Evolutionary conservation across 192 early-diverging fungal genomes (phyloP).

Genomic region (Mortierella hygrophila): DNA sequence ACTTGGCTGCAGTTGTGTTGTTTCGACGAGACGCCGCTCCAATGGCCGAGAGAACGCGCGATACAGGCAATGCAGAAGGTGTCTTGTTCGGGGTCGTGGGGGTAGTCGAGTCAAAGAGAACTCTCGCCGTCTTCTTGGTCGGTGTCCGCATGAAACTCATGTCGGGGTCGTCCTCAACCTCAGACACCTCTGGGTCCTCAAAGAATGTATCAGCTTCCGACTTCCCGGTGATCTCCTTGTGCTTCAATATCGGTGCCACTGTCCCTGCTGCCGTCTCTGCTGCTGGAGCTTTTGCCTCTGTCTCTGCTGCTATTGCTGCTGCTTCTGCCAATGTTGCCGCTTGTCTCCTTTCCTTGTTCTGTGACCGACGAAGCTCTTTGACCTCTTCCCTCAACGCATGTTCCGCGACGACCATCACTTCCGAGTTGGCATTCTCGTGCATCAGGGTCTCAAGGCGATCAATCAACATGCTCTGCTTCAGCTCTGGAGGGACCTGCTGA

Average conservation of each 20-base stretch:
- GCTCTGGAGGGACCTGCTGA: not conserved
- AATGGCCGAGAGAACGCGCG: conserved; percentile 43
- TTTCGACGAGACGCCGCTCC: conserved; percentile 50
- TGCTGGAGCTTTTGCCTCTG: not conserved
- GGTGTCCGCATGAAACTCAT: conserved; percentile 14
- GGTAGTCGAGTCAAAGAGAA: not conserved
- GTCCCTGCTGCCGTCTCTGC: not conserved
- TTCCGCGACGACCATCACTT: conserved; percentile 42
- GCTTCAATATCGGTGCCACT: not conserved
- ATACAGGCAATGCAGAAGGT: conserved; percentile 31
- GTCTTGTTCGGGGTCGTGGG: conserved; percentile 23
- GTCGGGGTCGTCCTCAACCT: not conserved
- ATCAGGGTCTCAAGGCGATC: conserved; percentile 45
- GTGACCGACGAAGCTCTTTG: conserved; percentile 18
- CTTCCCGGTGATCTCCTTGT: not conserved
- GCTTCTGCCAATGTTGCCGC: conserved; percentile 6
- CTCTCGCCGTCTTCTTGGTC: conserved; percentile 7
- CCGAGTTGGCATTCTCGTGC: conserved; percentile 30
- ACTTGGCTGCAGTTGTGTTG: conserved; percentile 1
- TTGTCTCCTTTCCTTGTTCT: conserved; percentile 30
- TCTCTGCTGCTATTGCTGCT: not conserved
- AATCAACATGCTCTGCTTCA: conserved; percentile 28
- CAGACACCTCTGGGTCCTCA: not conserved
- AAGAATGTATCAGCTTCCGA: not conserved
- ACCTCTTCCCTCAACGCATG: conserved; percentile 36